Conservation (phyloP, 345 rosid species). For the Raphanus raphanistrum region DNA sequence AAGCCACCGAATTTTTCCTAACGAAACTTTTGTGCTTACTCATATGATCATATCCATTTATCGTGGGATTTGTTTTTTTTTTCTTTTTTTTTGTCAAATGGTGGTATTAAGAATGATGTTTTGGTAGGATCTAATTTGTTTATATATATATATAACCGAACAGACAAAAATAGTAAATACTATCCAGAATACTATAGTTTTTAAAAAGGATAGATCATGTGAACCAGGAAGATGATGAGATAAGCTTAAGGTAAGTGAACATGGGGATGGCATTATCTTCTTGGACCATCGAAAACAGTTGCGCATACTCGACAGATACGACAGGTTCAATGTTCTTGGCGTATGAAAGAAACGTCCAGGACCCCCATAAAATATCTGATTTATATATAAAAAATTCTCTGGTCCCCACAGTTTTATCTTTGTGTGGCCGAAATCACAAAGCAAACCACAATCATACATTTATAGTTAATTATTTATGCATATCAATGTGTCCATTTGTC, state of each 20-base stretch:
- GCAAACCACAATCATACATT: constrained; percentile 7
- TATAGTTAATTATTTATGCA: neutral
- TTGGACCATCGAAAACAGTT: constrained; percentile 14
- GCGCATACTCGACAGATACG: constrained; percentile 18
- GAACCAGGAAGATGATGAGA: constrained; percentile 20
- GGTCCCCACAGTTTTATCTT: constrained; percentile 13
- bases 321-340: constrained; percentile 35
- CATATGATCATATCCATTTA: neutral
- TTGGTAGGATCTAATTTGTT: neutral
- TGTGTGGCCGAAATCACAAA: constrained; percentile 29
- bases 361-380: constrained; percentile 12
- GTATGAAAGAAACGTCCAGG: constrained; percentile 9
- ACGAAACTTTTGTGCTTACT: neutral
- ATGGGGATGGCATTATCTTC: constrained; percentile 1
- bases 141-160: neutral
- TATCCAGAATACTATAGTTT: neutral
- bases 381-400: neutral
- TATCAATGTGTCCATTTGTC: constrained; percentile 16
- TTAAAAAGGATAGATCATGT: constrained; percentile 3
- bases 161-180: neutral
- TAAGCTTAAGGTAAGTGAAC: constrained; percentile 23
- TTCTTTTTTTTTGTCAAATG: too few species aligned
- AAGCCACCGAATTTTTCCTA: constrained; percentile 15
- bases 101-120: neutral
- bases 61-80: neutral